These are phyloP conservation scores for Apiotrichum sp. DNA, from an alignment of 1,284 basidiomycete species.

Conservation along the genomic window DNA sequence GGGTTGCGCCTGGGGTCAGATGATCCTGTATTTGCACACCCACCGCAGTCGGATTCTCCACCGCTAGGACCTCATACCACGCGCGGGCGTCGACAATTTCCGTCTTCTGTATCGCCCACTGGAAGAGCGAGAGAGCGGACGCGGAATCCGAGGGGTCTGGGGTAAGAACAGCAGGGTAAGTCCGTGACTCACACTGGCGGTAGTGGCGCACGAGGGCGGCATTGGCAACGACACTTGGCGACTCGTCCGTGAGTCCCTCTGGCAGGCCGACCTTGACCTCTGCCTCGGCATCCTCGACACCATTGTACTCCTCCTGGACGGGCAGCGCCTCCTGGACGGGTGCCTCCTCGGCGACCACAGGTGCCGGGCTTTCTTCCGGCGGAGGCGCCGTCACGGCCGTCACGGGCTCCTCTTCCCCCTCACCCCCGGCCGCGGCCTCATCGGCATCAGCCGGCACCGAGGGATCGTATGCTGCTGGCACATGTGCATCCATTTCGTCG, in stretches of 20 bases:
- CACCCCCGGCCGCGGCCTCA: neutral
- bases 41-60: constrained; percentile 42
- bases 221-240: constrained; percentile 33
- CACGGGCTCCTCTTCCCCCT: neutral
- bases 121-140: constrained; percentile 44
- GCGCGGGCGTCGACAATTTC: constrained; percentile 43
- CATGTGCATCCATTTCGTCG: neutral
- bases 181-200: constrained; percentile 21
- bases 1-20: constrained; percentile 30
- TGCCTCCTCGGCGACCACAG: too few species aligned
- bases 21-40: constrained; percentile 2
- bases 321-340: too few species aligned
- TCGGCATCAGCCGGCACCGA: neutral
- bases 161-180: neutral
- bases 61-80: constrained; percentile 40
- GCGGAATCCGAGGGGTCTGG: constrained; percentile 29
- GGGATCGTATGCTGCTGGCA: neutral
- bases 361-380: neutral
- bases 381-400: neutral
- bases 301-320: neutral
- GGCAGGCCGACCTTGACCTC: constrained; percentile 21
- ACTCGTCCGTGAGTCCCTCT: constrained; percentile 26
- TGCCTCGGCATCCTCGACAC: neutral
- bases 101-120: constrained; percentile 43
- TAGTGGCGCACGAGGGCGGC: constrained; percentile 25